Evolutionary conservation across 805 yeast species (phyloP).

Genomic region (Scheffersomyces amazonensis): DNA sequence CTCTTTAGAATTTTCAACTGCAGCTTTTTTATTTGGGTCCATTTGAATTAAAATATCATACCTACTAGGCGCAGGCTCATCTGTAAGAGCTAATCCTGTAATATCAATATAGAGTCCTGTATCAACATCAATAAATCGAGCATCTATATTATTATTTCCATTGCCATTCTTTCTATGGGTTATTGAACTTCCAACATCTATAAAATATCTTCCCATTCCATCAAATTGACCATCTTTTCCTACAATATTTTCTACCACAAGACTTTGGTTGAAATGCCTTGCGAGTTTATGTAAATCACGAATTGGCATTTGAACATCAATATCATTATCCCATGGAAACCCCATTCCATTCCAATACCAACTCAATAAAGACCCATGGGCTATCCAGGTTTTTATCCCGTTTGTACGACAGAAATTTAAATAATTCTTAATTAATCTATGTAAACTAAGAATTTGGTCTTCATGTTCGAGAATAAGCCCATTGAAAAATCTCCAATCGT

Average conservation of each 20-base stretch:
- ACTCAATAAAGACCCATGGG: conserved; percentile 63
- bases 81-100: conserved; percentile 58
- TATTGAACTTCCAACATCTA: conserved; percentile 45
- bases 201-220: conserved; percentile 56
- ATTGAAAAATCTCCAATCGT: conserved; percentile 39
- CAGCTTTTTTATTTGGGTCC: conserved; percentile 8
- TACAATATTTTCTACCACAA: conserved; percentile 43
- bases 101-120: conserved; percentile 72
- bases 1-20: conserved; percentile 1
- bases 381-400: conserved; percentile 57
- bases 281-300: conserved; percentile 44
- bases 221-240: conserved; percentile 19
- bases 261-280: conserved; percentile 45
- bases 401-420: conserved; percentile 44
- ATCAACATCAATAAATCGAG: conserved; percentile 68
- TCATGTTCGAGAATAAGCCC: conserved; percentile 26
- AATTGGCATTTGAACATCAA: conserved; percentile 63
- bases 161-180: conserved; percentile 57
- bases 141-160: conserved; percentile 66
- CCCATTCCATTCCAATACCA: conserved; percentile 63
- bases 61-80: conserved; percentile 22
- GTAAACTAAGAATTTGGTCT: conserved; percentile 37
- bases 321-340: conserved; percentile 68
- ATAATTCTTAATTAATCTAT: conserved; percentile 52
- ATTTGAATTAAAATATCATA: conserved; percentile 9